Conservation (phyloP, 176 grass and related monocot species). For the Echinochloa phyllopogon region DNA sequence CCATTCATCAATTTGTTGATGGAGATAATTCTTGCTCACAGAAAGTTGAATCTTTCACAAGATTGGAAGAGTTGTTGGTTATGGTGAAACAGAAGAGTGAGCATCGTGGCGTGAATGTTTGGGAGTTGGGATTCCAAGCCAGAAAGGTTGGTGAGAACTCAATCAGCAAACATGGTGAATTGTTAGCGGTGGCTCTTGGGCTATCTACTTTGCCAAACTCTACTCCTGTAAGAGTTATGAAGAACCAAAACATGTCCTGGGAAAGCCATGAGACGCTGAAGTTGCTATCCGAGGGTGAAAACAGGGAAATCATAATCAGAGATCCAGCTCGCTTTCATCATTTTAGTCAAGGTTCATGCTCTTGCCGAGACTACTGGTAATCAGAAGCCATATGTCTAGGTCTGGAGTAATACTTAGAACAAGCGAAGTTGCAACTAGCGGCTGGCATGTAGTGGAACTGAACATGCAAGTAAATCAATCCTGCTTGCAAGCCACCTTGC, state of each 20-base stretch:
- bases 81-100: constrained; percentile 59
- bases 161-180: constrained; percentile 63
- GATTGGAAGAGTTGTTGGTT: constrained; percentile 52
- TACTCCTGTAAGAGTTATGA: constrained; percentile 66
- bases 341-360: constrained; percentile 72
- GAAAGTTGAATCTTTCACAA: constrained; percentile 39
- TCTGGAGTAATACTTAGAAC: constrained; percentile 8
- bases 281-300: constrained; percentile 67
- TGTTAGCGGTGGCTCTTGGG: constrained; percentile 64
- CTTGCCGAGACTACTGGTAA: constrained; percentile 85
- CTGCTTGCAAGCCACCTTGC: background rate
- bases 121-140: constrained; percentile 64
- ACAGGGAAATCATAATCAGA: constrained; percentile 70
- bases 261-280: constrained; percentile 74
- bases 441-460: background rate
- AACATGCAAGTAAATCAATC: background rate
- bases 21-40: constrained; percentile 35
- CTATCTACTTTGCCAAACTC: constrained; percentile 47
- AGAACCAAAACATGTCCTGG: constrained; percentile 77
- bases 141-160: constrained; percentile 49
- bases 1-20: constrained; percentile 54
- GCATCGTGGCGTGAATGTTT: constrained; percentile 40
- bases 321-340: constrained; percentile 73
- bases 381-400: background rate
- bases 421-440: background rate